Evolutionary conservation across 257 asterid genomes (phyloP).

Genomic region (Nicotiana tomentosiformis): DNA sequence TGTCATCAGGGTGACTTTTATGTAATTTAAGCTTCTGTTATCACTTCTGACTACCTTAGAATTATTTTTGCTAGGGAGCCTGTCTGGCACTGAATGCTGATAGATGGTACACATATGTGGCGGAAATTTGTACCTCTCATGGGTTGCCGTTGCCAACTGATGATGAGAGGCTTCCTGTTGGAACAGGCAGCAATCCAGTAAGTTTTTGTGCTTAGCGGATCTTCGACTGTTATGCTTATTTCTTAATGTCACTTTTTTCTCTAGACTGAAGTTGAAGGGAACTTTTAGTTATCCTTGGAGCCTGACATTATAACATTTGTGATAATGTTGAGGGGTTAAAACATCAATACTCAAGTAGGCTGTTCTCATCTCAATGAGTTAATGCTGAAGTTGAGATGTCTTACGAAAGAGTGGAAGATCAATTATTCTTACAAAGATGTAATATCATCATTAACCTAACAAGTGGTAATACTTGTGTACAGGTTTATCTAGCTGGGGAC

Average conservation of each 20-base stretch:
- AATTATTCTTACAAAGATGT: not conserved
- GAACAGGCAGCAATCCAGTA: conserved; percentile 99
- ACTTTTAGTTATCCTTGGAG: not conserved
- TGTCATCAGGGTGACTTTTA: not conserved
- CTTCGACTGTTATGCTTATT: not conserved
- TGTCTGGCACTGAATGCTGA: conserved; percentile 85
- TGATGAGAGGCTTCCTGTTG: conserved; percentile 95
- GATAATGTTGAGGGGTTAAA: not conserved
- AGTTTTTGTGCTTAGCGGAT: conserved; percentile 26
- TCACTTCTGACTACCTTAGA: conserved; percentile 15
- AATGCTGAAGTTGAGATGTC: not conserved
- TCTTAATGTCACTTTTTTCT: not conserved
- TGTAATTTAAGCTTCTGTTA: conserved; percentile 15
- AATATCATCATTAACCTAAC: not conserved
- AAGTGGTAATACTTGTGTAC: conserved; percentile 11
- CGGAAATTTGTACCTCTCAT: conserved; percentile 68
- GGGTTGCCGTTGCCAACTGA: conserved; percentile 55
- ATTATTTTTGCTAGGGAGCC: conserved; percentile 64
- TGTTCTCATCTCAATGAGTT: not conserved
- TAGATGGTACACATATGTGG: conserved; percentile 59
- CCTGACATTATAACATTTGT: not conserved
- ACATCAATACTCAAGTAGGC: not conserved
- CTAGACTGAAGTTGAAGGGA: not conserved
- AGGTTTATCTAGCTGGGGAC: conserved; percentile 80
- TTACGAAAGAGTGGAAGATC: not conserved